phyloP scores from a whole-genome alignment of 805 yeast genomes.

The Saccharomycopsis synnaedendra region DNA sequence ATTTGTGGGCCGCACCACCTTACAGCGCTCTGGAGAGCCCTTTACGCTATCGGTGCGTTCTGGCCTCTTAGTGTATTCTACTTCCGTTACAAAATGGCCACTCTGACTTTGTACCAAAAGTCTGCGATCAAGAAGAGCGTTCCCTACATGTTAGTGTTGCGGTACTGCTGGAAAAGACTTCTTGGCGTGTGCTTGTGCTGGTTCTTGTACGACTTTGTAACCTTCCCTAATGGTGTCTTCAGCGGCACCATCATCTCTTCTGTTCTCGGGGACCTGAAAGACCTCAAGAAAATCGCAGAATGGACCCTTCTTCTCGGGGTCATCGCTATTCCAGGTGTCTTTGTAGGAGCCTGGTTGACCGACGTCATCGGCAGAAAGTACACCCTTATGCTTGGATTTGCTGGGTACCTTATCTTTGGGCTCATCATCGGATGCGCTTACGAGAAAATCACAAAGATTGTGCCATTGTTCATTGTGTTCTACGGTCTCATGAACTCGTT shows the following conservation, averaged over 20 bases:
- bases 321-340: constrained; percentile 63
- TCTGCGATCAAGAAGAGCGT: constrained; percentile 48
- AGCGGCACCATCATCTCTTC: constrained; percentile 47
- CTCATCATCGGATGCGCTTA: constrained; percentile 59
- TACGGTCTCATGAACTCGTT: constrained; percentile 61
- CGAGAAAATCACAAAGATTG: constrained; percentile 41
- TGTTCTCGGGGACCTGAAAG: constrained; percentile 27
- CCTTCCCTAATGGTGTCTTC: constrained; percentile 70
- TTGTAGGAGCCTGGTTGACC: constrained; percentile 55
- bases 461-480: constrained; percentile 55
- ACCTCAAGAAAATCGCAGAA: constrained; percentile 51
- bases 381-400: constrained; percentile 60
- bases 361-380: constrained; percentile 62
- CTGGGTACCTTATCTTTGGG: constrained; percentile 62
- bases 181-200: constrained; percentile 66
- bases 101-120: constrained; percentile 51
- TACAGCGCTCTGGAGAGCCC: constrained; percentile 55
- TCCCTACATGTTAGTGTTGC: constrained; percentile 48
- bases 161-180: constrained; percentile 57
- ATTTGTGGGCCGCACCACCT: constrained; percentile 38
- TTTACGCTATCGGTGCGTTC: constrained; percentile 51
- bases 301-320: constrained; percentile 60
- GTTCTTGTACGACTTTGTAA: constrained; percentile 74
- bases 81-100: constrained; percentile 60
- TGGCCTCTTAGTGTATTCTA: constrained; percentile 67